These are phyloP conservation scores for Stemphylium lycopersici DNA, from an alignment of 2,329 filamentous ascomycete genomes.

Conservation along the genomic window DNA sequence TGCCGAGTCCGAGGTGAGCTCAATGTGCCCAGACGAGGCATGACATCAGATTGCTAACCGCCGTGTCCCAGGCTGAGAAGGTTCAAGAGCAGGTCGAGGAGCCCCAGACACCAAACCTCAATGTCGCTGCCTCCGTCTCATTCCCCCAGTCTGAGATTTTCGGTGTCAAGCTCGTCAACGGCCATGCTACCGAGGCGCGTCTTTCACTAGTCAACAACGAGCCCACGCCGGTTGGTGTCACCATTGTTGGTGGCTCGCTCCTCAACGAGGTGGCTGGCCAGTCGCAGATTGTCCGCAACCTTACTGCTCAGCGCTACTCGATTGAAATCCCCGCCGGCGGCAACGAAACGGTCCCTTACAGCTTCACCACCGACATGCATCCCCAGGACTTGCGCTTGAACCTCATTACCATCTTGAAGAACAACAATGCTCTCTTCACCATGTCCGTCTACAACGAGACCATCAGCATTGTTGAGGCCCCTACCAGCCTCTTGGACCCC, in stretches of 20 bases:
- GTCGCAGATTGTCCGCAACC: conserved; percentile 74
- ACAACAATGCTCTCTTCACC: conserved; percentile 75
- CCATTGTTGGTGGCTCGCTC: conserved; percentile 78
- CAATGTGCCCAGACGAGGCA: conserved; percentile 33
- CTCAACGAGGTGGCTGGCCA: conserved; percentile 63
- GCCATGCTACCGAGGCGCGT: conserved; percentile 80
- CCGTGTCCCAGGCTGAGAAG: conserved; percentile 40
- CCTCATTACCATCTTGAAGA: conserved; percentile 75
- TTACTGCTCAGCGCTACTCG: conserved; percentile 78
- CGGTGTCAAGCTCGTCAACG: conserved; percentile 94
- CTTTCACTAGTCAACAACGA: conserved; percentile 88
- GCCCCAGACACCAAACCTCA: conserved; percentile 65
- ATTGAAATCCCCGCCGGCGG: conserved; percentile 76
- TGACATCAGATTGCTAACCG: conserved; percentile 43
- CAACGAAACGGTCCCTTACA: conserved; percentile 78
- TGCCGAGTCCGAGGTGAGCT: conserved; percentile 66
- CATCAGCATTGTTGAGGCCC: conserved; percentile 86
- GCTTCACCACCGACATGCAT: conserved; percentile 88
- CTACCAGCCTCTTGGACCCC: conserved; percentile 89
- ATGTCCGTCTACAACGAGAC: conserved; percentile 80
- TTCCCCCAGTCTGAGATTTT: conserved; percentile 80
- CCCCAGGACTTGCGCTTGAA: conserved; percentile 85
- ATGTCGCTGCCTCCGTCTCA: conserved; percentile 61
- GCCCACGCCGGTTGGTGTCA: conserved; percentile 72
- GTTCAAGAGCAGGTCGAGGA: conserved; percentile 62